A percentile compares a stretch with the other conserved stretches of the same genome.
These are phyloP conservation scores for Boletus barrowsii DNA, from an alignment of 768 basidiomycete species.

Conservation along the genomic window DNA sequence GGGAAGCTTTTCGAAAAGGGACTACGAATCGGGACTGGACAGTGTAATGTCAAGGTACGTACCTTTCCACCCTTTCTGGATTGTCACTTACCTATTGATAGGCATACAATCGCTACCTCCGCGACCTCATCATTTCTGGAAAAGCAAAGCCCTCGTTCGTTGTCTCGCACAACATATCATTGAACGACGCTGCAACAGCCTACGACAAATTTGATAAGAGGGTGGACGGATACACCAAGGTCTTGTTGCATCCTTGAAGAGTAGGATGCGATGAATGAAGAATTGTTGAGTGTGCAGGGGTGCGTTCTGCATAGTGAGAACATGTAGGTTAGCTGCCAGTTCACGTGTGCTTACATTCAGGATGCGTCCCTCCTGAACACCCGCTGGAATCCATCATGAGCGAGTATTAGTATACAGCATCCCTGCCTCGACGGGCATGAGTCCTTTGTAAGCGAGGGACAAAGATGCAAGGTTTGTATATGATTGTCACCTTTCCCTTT, in stretches of 20 bases:
- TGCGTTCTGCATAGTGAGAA: not conserved
- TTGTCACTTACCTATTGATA: not conserved
- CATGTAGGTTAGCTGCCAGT: not conserved
- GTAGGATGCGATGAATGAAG: not conserved
- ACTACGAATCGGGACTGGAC: not conserved
- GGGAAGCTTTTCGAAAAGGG: conserved; percentile 5
- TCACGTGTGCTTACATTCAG: not conserved
- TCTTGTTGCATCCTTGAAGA: not conserved
- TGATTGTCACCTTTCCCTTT: not conserved
- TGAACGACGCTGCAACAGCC: conserved; percentile 1
- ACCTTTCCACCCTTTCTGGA: too few species aligned
- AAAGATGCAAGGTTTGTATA: not conserved
- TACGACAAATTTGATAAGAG: conserved; percentile 9
- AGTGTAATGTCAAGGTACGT: not conserved
- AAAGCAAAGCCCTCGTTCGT: conserved; percentile 1
- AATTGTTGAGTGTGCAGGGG: not conserved
- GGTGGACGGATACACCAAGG: conserved; percentile 1
- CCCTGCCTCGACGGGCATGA: too few species aligned
- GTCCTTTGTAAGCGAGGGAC: too few species aligned
- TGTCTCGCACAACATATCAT: conserved; percentile 2
- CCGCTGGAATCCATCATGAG: too few species aligned
- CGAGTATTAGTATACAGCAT: too few species aligned
- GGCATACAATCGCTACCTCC: conserved; percentile 4
- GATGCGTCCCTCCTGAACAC: too few species aligned
- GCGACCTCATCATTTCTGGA: conserved; percentile 4